Evolutionary conservation across 108 stramenopile species (phyloP), one percentile per base, ranked within the genome.

Genomic region (Cyclotella distinguenda): DNA sequence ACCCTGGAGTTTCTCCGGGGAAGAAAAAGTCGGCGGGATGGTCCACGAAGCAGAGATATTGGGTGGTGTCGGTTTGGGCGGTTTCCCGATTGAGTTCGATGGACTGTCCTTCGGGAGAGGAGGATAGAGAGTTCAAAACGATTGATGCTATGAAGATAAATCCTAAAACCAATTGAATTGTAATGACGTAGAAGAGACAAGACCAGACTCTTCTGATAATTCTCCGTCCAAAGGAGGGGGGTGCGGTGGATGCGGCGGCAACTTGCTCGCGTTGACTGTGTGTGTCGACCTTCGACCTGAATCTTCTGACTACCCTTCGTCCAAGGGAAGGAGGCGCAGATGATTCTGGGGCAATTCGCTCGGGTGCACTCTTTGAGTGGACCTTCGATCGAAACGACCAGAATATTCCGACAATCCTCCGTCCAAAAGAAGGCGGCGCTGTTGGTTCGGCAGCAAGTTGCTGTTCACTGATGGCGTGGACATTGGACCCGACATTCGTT

Each of bases 21-120:
- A 19, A 34, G 22, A 48, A 50, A 43, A 48, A 63, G 61, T 62
- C 53, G 22, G 28, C 25, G 26, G 66, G 74, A 53, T 56, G 47
- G 19, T 63, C 60, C 16, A 67, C 50, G 33, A 68, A 57, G 33
- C 64, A 67, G 21, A 16, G 8, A 13, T 40, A 31, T 35, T 42
- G 25, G 27, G 23, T 16, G 2, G n/a, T 30, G 27, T 61, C 52
- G 28, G 43, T 36, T 30, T 6, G 22, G 18, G 23, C 18, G 28
- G 26, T 16, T 39, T 25, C 18, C 15, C 25, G 42, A 23, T 43
- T 59, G 0, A 19, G 12, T 18, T 18, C 8, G 54, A 5, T 21
- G 6, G 18, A 18, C 0, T 55, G 34, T 6, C 1, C 11, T 18
- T 36, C 4, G 36, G 19, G 30, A 11, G n/a, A 32, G 50, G 50